Evolutionary conservation across 208 protist species (phyloP), one percentile per base, ranked within the genome.

Genomic region (Crithidia mellificae): DNA sequence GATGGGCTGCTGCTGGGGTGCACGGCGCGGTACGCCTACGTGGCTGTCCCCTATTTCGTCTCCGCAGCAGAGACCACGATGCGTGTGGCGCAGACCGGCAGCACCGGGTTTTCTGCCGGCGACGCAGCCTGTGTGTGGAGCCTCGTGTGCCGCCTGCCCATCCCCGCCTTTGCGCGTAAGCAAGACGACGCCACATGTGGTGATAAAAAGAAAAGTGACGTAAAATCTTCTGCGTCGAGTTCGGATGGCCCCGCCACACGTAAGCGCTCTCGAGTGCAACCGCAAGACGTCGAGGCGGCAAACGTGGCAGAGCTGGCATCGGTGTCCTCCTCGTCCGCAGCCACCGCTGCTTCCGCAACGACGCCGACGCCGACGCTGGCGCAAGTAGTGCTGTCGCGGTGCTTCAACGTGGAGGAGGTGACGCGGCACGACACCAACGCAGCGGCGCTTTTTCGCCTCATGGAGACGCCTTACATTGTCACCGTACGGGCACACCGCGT

Each of bases 11-110:
- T 91, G 44, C 57, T 92, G 6, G 90, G 68, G 9, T 50, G 66
- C 49, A 91, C 85, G 22, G 44, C 58, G 24, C 90, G 81, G 14
- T 95, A 91, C 74, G 84, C 84, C 12, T 93, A 93, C 64, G 41
- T 92, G 15, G 90, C 78, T 0, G 79, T 89, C 25, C 88, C 88
- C 15, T 72, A 77, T 67, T 75, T 46, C 30, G 59, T 54, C 32
- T 38, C 63, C 8, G 36, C 63, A 0, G 32, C 22, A 0, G 67
- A 68, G 43, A 32, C 39, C 1, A 55, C 39, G 41, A 24, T 41
- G 51, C 3, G 57, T 9, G 12, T 29, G n/a, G 51, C n/a, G 29
- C 44, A 22, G 11, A 19, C 4, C 36, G 34, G 0, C 20, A 36
- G 20, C 17, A n/a, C n/a, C n/a, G n/a, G n/a, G n/a, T n/a, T n/a